A percentile compares a stretch with the other conserved stretches of the same genome.
These are phyloP conservation scores for Ascoidea rubescens DNA, from an alignment of 805 yeast species.

Conservation along the genomic window DNA sequence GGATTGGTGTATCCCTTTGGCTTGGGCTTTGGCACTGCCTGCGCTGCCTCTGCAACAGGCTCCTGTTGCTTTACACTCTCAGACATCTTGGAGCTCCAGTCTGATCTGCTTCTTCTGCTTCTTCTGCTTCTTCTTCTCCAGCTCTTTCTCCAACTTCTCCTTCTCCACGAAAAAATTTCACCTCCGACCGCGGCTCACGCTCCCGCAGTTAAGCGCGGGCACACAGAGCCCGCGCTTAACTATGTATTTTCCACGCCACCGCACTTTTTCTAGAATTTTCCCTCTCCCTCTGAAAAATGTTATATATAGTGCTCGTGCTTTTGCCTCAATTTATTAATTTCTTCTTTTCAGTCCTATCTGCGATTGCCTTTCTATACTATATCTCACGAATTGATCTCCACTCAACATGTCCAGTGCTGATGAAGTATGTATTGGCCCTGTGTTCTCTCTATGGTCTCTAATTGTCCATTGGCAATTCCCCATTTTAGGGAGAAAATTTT, in stretches of 20 bases:
- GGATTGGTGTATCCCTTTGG: slow-evolving; percentile 50
- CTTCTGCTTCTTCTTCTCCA: neutral
- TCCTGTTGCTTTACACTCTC: neutral
- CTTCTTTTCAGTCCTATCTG: too few species aligned
- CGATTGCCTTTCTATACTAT: too few species aligned
- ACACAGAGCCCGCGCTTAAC: neutral
- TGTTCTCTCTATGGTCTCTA: neutral
- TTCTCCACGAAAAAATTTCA: neutral
- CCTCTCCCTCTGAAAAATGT: neutral
- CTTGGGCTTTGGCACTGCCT: slow-evolving; percentile 1
- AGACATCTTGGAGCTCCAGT: too few species aligned
- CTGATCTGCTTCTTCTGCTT: neutral
- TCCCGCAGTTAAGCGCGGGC: neutral
- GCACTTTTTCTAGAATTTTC: neutral
- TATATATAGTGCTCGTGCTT: too few species aligned
- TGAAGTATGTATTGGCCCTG: neutral
- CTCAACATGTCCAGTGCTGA: neutral
- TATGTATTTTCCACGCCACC: neutral
- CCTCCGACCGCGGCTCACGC: neutral
- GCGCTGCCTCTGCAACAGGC: neutral
- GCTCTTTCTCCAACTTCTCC: neutral
- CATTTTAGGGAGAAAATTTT: neutral
- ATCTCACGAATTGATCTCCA: neutral
- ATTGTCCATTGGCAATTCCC: neutral
- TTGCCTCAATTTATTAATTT: too few species aligned